Evolutionary conservation across 140 eudicot species (phyloP).

Genomic region (Flaveria floridana): DNA sequence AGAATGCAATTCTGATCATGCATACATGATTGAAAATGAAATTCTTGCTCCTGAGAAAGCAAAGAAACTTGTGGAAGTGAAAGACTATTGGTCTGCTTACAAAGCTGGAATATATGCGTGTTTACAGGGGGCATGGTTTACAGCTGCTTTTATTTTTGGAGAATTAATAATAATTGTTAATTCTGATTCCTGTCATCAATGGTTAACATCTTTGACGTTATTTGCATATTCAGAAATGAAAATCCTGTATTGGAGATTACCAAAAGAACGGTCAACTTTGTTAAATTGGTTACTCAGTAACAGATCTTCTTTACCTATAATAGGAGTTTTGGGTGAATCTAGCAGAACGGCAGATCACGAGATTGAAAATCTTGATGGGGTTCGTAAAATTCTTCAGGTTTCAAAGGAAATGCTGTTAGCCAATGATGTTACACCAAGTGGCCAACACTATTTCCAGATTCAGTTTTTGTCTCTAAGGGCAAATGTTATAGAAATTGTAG

Average conservation of each 20-base stretch:
- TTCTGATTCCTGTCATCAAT: slow-evolving; percentile 49
- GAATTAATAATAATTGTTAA: slow-evolving; percentile 40
- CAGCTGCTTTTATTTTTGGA: slow-evolving; percentile 62
- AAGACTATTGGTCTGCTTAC: slow-evolving; percentile 69
- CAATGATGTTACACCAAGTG: slow-evolving; percentile 27
- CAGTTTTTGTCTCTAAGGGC: slow-evolving; percentile 67
- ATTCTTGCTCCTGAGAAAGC: slow-evolving; percentile 44
- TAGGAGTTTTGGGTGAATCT: slow-evolving; percentile 30
- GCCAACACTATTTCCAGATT: slow-evolving; percentile 50
- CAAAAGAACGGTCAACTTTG: slow-evolving; percentile 32
- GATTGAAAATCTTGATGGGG: slow-evolving; percentile 44
- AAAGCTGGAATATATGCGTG: slow-evolving; percentile 70
- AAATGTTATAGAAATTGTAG: slow-evolving; percentile 43
- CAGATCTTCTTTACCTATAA: slow-evolving; percentile 32
- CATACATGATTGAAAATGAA: slow-evolving; percentile 42
- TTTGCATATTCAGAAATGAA: slow-evolving; percentile 56
- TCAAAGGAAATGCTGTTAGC: slow-evolving; percentile 48
- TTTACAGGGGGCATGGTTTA: slow-evolving; percentile 72
- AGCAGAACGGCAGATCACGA: slow-evolving; percentile 13
- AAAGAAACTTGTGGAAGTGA: slow-evolving; percentile 41
- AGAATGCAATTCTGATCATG: slow-evolving; percentile 31
- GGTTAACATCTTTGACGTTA: slow-evolving; percentile 66
- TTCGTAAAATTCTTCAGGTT: slow-evolving; percentile 41
- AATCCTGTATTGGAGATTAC: slow-evolving; percentile 36
- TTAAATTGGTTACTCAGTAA: slow-evolving; percentile 33